These are phyloP conservation scores for Biscogniauxia mediterranea DNA, from an alignment of 2,329 filamentous ascomycete genomes.

Conservation along the genomic window DNA sequence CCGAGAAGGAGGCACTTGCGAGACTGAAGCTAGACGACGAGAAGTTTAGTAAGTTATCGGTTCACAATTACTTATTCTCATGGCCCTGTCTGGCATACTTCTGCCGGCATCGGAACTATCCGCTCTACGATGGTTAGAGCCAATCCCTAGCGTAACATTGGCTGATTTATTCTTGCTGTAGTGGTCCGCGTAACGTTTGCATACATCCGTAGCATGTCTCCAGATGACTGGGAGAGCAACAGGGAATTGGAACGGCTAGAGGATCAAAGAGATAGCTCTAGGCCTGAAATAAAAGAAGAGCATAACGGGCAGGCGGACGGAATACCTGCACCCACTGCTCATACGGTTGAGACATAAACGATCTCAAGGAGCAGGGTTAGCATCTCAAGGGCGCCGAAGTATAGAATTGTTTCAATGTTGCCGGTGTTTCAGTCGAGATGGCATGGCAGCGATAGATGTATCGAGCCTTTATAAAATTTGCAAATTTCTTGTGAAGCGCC, in stretches of 20 bases:
- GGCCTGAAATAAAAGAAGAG: neutral
- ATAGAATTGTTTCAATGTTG: neutral
- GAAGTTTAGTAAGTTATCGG: conserved; percentile 28
- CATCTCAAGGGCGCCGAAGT: neutral
- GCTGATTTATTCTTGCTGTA: conserved; percentile 17
- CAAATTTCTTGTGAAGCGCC: too few relatives aligned
- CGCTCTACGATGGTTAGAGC: neutral
- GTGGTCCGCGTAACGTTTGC: conserved; percentile 30
- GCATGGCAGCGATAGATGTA: too few relatives aligned
- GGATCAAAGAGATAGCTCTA: conserved; percentile 2
- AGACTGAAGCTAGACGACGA: conserved; percentile 31
- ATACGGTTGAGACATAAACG: neutral
- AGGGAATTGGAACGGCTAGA: conserved; percentile 11
- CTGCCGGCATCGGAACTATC: neutral
- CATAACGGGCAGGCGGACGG: neutral
- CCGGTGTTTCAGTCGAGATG: too few relatives aligned
- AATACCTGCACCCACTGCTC: neutral
- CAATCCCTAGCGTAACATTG: neutral
- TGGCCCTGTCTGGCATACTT: neutral
- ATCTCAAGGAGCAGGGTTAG: neutral
- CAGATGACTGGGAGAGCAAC: conserved; percentile 26
- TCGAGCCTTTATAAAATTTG: too few relatives aligned
- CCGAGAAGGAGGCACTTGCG: conserved; percentile 25
- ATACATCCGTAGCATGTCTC: conserved; percentile 28
- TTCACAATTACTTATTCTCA: neutral